A percentile compares a stretch with the other conserved stretches of the same genome.
Conservation (phyloP, 177 flowering plant genomes). For the Vitis hybrid region DNA sequence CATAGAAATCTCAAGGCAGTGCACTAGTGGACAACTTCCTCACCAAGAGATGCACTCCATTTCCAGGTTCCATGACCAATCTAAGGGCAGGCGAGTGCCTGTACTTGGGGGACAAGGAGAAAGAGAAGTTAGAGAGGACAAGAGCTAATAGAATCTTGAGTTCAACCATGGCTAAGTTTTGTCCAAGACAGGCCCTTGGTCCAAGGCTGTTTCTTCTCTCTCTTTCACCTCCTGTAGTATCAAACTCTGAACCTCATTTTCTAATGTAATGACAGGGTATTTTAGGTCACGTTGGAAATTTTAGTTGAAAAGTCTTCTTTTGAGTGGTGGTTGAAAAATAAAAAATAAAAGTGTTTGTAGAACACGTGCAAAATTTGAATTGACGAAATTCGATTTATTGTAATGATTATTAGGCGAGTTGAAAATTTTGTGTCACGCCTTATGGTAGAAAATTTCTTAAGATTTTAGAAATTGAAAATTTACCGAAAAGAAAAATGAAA, state of each 20-base stretch:
- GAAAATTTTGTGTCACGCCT: too few relatives aligned
- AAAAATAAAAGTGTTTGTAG: too few relatives aligned
- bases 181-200: constrained; percentile 5
- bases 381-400: too few relatives aligned
- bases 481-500: too few relatives aligned
- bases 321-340: too few relatives aligned
- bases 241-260: constrained; percentile 11
- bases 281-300: too few relatives aligned
- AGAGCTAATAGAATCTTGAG: constrained; percentile 10
- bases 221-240: constrained; percentile 11
- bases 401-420: too few relatives aligned
- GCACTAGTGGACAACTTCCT: neutral
- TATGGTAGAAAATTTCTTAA: too few relatives aligned
- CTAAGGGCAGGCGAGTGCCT: constrained; percentile 10
- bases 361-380: too few relatives aligned
- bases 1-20: too few relatives aligned
- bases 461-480: too few relatives aligned
- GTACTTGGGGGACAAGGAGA: constrained; percentile 14
- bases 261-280: neutral
- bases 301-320: too few relatives aligned
- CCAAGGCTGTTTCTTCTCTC: neutral
- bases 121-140: constrained; percentile 1
- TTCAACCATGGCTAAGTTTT: constrained; percentile 6
- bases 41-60: constrained; percentile 10
- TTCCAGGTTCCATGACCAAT: constrained; percentile 4